Evolutionary conservation across 31 red algal species (phyloP).

Genomic region (Endocladia muricata): DNA sequence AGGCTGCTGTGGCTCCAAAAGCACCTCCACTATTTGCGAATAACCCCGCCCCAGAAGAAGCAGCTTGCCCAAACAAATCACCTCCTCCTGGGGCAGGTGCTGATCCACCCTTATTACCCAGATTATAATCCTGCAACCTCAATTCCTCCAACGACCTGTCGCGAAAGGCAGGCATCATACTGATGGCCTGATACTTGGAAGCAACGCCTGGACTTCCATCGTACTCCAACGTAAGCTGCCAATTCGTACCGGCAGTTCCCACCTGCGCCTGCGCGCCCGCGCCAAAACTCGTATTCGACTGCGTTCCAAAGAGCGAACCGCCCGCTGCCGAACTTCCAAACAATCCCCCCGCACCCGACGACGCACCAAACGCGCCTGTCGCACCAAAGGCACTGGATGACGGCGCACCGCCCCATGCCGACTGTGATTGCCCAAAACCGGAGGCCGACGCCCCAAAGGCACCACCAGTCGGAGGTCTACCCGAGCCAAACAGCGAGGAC

Average conservation of each 20-base stretch:
- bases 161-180: slow-evolving; percentile 71
- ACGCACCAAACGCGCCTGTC: slow-evolving; percentile 16
- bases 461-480: not conserved
- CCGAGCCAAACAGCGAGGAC: slow-evolving; percentile 16
- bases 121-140: slow-evolving; percentile 73
- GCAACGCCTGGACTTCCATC: slow-evolving; percentile 24
- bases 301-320: slow-evolving; percentile 18
- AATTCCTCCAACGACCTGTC: slow-evolving; percentile 74
- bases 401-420: slow-evolving; percentile 16
- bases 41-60: not conserved
- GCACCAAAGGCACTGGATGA: slow-evolving; percentile 18
- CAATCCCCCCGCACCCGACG: not conserved
- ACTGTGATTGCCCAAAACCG: slow-evolving; percentile 53
- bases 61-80: not conserved
- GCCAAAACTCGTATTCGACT: slow-evolving; percentile 29
- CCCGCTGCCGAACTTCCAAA: slow-evolving; percentile 13
- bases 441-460: slow-evolving; percentile 41
- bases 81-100: not conserved
- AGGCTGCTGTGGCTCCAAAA: slow-evolving; percentile 22
- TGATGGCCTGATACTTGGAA: slow-evolving; percentile 65
- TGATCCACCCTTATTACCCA: slow-evolving; percentile 64
- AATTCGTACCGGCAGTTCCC: slow-evolving; percentile 56
- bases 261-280: slow-evolving; percentile 3
- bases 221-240: slow-evolving; percentile 50
- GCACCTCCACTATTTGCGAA: not conserved